Conservation (phyloP, 1,284 basidiomycete species). For the Ceratobasidium sp. region DNA sequence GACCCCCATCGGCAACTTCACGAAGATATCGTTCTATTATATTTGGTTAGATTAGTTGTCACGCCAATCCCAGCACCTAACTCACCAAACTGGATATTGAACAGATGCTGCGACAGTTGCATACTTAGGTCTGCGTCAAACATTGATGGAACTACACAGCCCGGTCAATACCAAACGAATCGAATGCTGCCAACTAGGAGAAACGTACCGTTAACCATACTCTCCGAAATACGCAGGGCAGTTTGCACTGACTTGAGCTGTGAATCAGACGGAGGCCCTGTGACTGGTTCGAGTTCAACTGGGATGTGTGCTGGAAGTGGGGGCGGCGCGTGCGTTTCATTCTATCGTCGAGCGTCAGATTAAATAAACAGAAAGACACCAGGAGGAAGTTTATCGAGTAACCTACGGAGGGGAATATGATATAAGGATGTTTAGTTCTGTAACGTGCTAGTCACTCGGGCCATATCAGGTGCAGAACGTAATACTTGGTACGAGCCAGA, state of each 20-base stretch:
- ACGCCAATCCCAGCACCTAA: background rate
- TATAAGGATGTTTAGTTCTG: background rate
- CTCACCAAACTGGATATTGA: constrained; percentile 18
- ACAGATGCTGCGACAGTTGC: constrained; percentile 28
- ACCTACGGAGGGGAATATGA: constrained; percentile 4
- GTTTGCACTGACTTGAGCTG: constrained; percentile 13
- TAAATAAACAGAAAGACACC: too few species aligned
- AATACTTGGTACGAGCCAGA: too few species aligned
- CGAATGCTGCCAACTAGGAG: too few species aligned
- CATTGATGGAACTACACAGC: constrained; percentile 14
- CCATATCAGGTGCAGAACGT: too few species aligned
- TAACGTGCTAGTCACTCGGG: background rate
- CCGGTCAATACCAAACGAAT: background rate
- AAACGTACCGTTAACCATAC: constrained; percentile 9
- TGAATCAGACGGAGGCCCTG: background rate
- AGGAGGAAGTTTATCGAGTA: too few species aligned
- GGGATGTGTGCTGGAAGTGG: constrained; percentile 15
- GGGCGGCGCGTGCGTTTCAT: constrained; percentile 11
- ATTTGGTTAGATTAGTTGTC: background rate
- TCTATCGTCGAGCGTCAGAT: background rate
- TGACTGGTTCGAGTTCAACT: background rate
- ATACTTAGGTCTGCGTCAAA: constrained; percentile 21
- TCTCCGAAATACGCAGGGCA: constrained; percentile 10
- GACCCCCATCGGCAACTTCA: background rate
- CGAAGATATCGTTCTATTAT: background rate